phyloP scores from a whole-genome alignment of 2,329 filamentous ascomycete species.

The Sporothrix brunneoviolacea region DNA sequence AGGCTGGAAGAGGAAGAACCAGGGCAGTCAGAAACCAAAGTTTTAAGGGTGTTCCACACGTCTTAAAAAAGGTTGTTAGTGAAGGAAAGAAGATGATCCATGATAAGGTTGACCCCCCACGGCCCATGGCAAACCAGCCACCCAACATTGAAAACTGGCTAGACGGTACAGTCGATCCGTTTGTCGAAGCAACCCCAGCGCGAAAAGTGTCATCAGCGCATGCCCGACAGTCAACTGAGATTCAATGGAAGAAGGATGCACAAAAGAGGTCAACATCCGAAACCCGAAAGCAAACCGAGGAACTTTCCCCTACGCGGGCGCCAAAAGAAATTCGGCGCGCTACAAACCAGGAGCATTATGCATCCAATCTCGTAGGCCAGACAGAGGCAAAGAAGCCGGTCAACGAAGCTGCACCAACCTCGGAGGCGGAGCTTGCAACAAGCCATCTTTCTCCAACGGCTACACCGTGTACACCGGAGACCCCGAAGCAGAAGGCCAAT shows the following conservation, averaged over 20 bases:
- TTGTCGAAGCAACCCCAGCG: slow-evolving; percentile 38
- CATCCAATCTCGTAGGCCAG: neutral
- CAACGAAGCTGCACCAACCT: neutral
- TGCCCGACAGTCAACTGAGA: slow-evolving; percentile 29
- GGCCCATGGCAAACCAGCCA: slow-evolving; percentile 48
- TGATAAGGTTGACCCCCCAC: slow-evolving; percentile 51
- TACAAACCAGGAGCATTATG: slow-evolving; percentile 8
- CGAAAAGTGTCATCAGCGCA: slow-evolving; percentile 18
- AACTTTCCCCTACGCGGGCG: neutral
- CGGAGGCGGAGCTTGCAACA: neutral
- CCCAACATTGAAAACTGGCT: slow-evolving; percentile 62
- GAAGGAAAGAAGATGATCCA: slow-evolving; percentile 60
- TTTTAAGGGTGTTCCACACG: slow-evolving; percentile 55
- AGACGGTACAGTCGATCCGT: slow-evolving; percentile 55
- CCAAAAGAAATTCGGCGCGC: neutral
- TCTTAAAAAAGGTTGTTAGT: slow-evolving; percentile 57
- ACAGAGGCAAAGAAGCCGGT: slow-evolving; percentile 11
- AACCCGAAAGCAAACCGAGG: slow-evolving; percentile 13
- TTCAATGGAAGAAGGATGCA: slow-evolving; percentile 26
- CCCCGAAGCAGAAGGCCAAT: slow-evolving; percentile 23
- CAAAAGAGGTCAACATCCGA: slow-evolving; percentile 11
- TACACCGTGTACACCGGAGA: slow-evolving; percentile 17
- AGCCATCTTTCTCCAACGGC: neutral
- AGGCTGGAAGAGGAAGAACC: slow-evolving; percentile 36
- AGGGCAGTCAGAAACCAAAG: slow-evolving; percentile 49